Base-by-base conservation (phyloP, 768 basidiomycete species). In the Suillus subaureus region DNA sequence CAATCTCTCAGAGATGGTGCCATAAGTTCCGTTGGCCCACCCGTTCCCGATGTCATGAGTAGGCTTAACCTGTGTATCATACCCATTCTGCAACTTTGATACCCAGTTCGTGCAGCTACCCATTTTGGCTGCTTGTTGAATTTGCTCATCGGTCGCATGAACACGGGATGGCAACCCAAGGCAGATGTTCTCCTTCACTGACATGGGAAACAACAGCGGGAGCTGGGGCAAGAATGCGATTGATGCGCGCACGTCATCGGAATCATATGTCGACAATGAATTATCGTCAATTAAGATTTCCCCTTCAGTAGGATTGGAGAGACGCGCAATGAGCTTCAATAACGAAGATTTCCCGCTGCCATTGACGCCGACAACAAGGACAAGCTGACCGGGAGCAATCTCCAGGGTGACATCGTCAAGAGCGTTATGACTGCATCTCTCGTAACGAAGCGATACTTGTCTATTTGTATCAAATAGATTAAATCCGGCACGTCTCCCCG, bases 221-320 rank as follows among this genome's bases (percentile, higher is more conserved):
- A 83, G 82, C 65, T 87, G 87, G 0, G 83, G 81, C 21, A 88
- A 79, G 31, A 83, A 77, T 0, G 82, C 78, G 37, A 82, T 84
- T 1, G 84, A 76, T 0, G 71, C 72, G 21, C 84, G 83, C 3
- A 88, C 72, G 40, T 82, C 79, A 7, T 72, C 68, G 0, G 78
- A 64, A 12, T 75, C 71, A 45, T 85, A 87, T 0, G 73, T 67
- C 2, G 72, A 64, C 13, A 83, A 79, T 0, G 80, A 77, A 3
- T 72, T 43, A 8, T 79, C 81, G 61, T 88, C 82, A 40, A 87
- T 74, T 18, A 81, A 69, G 6, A 88, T 71, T 8, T 78, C 69
- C 0, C 85, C 87, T 0, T 75, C 72, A 0, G 78, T 77, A 0
- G 81, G 79, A 58, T 85, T 82, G 69, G 84, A 86, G 4, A 87